Evolutionary conservation across 306 rosid genomes (phyloP).

Genomic region (Boehmeria nivea): DNA sequence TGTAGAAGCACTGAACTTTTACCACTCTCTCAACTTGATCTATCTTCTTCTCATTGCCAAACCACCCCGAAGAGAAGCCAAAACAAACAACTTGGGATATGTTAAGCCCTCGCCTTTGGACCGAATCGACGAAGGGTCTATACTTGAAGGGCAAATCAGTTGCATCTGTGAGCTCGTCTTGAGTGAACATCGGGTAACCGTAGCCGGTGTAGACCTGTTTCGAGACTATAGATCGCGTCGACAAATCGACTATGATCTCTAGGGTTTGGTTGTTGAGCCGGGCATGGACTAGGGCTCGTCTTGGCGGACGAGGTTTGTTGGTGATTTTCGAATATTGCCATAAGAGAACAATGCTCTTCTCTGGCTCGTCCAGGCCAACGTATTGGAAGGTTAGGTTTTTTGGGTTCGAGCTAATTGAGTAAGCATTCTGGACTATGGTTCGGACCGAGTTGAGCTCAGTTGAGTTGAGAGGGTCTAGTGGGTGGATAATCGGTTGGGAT

Average conservation of each 20-base stretch:
- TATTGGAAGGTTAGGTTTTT: slow-evolving; percentile 39
- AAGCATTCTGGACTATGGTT: slow-evolving; percentile 24
- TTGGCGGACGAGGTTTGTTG: slow-evolving; percentile 27
- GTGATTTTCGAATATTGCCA: slow-evolving; percentile 28
- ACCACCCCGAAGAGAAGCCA: slow-evolving; percentile 30
- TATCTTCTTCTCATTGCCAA: slow-evolving; percentile 18
- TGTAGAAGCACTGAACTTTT: slow-evolving; percentile 21
- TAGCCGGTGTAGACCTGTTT: background rate
- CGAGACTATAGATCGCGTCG: slow-evolving; percentile 9
- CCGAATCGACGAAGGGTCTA: slow-evolving; percentile 19
- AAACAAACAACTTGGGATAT: slow-evolving; percentile 26
- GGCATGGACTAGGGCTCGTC: slow-evolving; percentile 41
- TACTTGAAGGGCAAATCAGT: slow-evolving; percentile 17
- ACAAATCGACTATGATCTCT: slow-evolving; percentile 12
- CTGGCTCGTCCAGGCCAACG: slow-evolving; percentile 51
- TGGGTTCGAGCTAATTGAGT: background rate
- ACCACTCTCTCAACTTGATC: slow-evolving; percentile 12
- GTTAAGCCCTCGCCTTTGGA: slow-evolving; percentile 29
- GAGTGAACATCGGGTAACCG: slow-evolving; percentile 15
- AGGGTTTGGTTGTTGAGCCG: slow-evolving; percentile 32
- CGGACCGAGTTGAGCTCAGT: slow-evolving; percentile 23
- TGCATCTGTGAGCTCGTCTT: slow-evolving; percentile 1
- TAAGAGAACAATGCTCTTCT: slow-evolving; percentile 34
- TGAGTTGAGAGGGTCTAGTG: slow-evolving; percentile 43
- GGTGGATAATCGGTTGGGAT: slow-evolving; percentile 25